Conservation (phyloP, 768 basidiomycete species). For the Tulasnella sp. region DNA sequence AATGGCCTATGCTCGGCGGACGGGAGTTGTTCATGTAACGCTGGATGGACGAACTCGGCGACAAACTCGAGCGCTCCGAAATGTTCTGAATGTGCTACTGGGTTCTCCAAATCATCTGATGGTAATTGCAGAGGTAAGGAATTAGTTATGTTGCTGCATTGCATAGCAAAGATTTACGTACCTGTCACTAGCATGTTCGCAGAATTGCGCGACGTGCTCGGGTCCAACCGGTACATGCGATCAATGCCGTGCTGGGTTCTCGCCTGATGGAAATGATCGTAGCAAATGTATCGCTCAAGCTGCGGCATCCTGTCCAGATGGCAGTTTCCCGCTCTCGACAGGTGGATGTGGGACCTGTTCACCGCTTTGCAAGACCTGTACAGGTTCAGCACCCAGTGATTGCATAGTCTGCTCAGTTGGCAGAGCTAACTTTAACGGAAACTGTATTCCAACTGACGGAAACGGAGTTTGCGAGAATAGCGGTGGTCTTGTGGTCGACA, state of each 20-base stretch:
- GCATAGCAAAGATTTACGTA: neutral
- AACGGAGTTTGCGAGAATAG: constrained; percentile 64
- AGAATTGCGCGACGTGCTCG: constrained; percentile 60
- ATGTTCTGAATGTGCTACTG: constrained; percentile 59
- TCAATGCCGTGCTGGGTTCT: constrained; percentile 57
- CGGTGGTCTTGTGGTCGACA: constrained; percentile 57
- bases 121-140: constrained; percentile 61
- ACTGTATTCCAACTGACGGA: constrained; percentile 50
- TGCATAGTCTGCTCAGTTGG: constrained; percentile 58
- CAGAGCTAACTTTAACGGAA: constrained; percentile 49
- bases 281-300: constrained; percentile 46
- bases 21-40: constrained; percentile 61
- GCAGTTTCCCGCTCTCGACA: constrained; percentile 42
- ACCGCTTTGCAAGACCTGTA: constrained; percentile 56
- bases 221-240: constrained; percentile 56
- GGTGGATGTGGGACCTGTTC: constrained; percentile 49
- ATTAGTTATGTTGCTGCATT: neutral
- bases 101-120: constrained; percentile 56
- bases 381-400: constrained; percentile 49
- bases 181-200: constrained; percentile 43
- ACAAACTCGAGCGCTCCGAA: constrained; percentile 34
- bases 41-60: constrained; percentile 57
- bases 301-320: constrained; percentile 50
- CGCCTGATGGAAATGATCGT: constrained; percentile 48
- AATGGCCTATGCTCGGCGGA: constrained; percentile 62